These are phyloP conservation scores for Metarhizium guizhouense DNA, from an alignment of 2,329 filamentous ascomycete species.

Conservation along the genomic window DNA sequence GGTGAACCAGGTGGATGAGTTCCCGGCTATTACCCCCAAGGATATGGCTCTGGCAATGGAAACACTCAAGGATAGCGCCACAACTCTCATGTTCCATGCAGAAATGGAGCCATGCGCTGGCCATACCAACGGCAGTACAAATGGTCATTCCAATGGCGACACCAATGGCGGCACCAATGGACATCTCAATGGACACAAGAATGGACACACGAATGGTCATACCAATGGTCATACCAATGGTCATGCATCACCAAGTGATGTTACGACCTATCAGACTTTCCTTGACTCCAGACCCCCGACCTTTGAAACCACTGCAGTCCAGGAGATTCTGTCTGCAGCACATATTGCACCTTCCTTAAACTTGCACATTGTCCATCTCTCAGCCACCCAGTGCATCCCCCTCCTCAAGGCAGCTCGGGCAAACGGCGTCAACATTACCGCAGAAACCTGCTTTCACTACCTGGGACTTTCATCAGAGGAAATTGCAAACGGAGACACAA, in stretches of 20 bases:
- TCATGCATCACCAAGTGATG: slow-evolving; percentile 39
- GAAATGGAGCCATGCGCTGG: slow-evolving; percentile 89
- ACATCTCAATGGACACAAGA: too few species aligned
- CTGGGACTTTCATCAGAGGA: slow-evolving; percentile 75
- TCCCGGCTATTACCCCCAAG: slow-evolving; percentile 73
- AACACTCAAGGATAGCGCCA: slow-evolving; percentile 70
- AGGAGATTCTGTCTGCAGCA: slow-evolving; percentile 75
- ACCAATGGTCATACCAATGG: not conserved
- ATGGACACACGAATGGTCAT: too few species aligned
- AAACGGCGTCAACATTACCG: slow-evolving; percentile 74
- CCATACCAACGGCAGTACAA: slow-evolving; percentile 22
- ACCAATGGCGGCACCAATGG: not conserved
- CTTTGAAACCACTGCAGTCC: slow-evolving; percentile 86
- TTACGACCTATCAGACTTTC: slow-evolving; percentile 81
- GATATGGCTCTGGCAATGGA: slow-evolving; percentile 77
- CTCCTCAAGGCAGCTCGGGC: slow-evolving; percentile 65
- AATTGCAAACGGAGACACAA: slow-evolving; percentile 75
- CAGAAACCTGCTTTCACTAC: slow-evolving; percentile 95
- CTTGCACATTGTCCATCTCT: slow-evolving; percentile 89
- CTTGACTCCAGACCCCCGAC: slow-evolving; percentile 79
- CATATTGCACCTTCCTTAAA: slow-evolving; percentile 72
- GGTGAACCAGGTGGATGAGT: slow-evolving; percentile 69
- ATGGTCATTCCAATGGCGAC: not conserved
- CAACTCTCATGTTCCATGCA: slow-evolving; percentile 97
- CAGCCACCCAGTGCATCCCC: slow-evolving; percentile 80